Conservation (phyloP, 495 filamentous ascomycete genomes). For the Penicillium herquei region DNA sequence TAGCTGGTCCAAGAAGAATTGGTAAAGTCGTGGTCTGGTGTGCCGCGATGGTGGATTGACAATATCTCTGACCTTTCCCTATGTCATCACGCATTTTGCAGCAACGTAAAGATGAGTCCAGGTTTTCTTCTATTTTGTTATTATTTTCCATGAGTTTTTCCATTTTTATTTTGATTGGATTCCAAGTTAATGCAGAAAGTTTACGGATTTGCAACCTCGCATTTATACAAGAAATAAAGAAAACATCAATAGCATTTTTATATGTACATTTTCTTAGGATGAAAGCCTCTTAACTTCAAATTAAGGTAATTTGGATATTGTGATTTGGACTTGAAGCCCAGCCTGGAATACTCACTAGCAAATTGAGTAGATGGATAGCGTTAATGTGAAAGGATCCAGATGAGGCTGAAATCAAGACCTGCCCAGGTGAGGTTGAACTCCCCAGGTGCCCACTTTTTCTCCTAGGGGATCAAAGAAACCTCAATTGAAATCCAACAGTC, state of each 20-base stretch:
- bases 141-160: constrained; percentile 5
- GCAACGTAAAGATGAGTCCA: constrained; percentile 12
- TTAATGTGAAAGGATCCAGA: too few relatives aligned
- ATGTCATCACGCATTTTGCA: constrained; percentile 9
- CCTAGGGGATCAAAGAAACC: too few relatives aligned
- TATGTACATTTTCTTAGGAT: too few relatives aligned
- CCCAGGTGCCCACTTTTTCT: too few relatives aligned
- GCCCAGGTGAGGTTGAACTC: too few relatives aligned
- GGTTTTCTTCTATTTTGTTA: constrained; percentile 6
- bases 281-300: too few relatives aligned
- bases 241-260: neutral
- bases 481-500: too few relatives aligned
- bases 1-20: constrained; percentile 9
- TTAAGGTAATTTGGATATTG: too few relatives aligned
- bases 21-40: constrained; percentile 11
- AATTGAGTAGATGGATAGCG: too few relatives aligned
- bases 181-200: constrained; percentile 22
- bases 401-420: too few relatives aligned
- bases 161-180: constrained; percentile 13
- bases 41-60: constrained; percentile 12
- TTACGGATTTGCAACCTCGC: neutral
- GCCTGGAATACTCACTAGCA: neutral
- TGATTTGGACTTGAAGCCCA: neutral
- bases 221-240: neutral
- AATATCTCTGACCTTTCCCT: constrained; percentile 1